Percentiles rank a stretch among this genome's conserved stretches.
These are phyloP conservation scores for Aspergillus sp. DNA, from an alignment of 2,329 filamentous ascomycete species.

Conservation along the genomic window DNA sequence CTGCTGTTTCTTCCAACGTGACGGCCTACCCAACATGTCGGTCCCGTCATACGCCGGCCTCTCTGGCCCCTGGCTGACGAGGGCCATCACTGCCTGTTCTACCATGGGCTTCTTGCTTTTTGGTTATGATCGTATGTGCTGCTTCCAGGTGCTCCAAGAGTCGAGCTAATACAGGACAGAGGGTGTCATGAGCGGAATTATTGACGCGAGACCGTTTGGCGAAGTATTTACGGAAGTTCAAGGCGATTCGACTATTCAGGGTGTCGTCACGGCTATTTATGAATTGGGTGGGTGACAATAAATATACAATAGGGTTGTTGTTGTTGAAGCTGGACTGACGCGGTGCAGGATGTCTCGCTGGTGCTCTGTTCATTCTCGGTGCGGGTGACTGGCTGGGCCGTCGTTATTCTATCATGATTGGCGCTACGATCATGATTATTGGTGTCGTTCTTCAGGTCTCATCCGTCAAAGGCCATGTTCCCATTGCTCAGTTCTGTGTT, in stretches of 20 bases:
- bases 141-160: too few species aligned
- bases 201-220: constrained; percentile 3
- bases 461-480: constrained; percentile 22
- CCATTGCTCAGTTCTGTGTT: constrained; percentile 41
- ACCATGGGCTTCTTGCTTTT: constrained; percentile 48
- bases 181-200: background rate
- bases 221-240: constrained; percentile 13
- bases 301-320: too few species aligned
- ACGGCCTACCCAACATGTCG: background rate
- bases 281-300: constrained; percentile 32
- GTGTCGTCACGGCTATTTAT: constrained; percentile 46
- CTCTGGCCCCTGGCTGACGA: background rate
- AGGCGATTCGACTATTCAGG: constrained; percentile 39
- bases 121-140: constrained; percentile 44
- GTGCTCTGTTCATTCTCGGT: background rate
- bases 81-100: background rate
- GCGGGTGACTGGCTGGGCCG: constrained; percentile 22
- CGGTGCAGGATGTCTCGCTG: background rate
- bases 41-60: background rate
- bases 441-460: constrained; percentile 18
- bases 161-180: background rate
- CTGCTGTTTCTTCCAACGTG: background rate
- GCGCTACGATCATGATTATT: constrained; percentile 42
- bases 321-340: background rate
- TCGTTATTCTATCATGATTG: constrained; percentile 44